Conservation (phyloP, 257 asterid species). For the Solanum arcanum region DNA sequence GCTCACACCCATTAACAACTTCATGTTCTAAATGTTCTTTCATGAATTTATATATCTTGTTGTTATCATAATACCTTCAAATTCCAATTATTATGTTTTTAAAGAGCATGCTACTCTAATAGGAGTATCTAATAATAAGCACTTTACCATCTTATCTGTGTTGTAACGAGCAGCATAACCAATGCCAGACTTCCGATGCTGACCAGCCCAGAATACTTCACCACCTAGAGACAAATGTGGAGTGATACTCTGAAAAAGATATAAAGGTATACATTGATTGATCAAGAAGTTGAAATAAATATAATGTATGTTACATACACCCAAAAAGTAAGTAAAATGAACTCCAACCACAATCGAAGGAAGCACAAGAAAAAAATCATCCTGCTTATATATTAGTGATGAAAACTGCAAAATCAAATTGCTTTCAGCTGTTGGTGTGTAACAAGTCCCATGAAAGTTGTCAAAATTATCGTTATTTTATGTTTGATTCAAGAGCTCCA, state of each 20-base stretch:
- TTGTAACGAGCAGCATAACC: constrained; percentile 90
- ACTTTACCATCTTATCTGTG: constrained; percentile 78
- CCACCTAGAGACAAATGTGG: constrained; percentile 79
- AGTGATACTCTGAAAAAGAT: constrained; percentile 64
- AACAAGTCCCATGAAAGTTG: background rate
- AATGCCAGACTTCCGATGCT: constrained; percentile 83
- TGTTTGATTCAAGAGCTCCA: background rate
- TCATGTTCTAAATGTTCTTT: background rate
- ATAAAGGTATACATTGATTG: background rate
- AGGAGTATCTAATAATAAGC: background rate
- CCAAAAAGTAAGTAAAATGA: background rate
- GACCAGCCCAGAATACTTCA: constrained; percentile 97
- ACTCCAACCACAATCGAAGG: background rate
- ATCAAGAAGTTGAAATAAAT: background rate
- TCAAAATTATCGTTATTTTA: background rate
- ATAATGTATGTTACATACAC: background rate
- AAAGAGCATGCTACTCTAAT: background rate
- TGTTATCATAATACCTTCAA: background rate
- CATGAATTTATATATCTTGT: background rate
- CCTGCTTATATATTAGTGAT: background rate
- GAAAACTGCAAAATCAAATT: background rate
- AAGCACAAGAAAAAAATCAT: background rate
- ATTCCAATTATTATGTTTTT: background rate
- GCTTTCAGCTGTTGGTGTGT: background rate
- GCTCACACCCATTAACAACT: background rate